Evolutionary conservation across 345 rosid species (phyloP).

Genomic region (Aquilaria yunnanensis): DNA sequence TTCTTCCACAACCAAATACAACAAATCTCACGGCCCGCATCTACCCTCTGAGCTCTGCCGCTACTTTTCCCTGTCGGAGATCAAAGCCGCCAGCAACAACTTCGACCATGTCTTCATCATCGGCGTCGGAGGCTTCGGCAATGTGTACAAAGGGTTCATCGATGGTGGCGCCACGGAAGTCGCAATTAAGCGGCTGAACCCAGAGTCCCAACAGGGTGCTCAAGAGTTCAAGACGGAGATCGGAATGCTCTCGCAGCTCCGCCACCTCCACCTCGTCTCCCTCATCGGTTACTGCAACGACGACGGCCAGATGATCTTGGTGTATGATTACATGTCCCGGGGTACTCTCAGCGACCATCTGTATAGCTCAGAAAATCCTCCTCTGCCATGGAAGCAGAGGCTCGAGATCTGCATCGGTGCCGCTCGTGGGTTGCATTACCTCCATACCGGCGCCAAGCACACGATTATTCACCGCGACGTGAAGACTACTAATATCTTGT

Average conservation of each 20-base stretch:
- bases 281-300: constrained; percentile 48
- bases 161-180: constrained; percentile 35
- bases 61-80: constrained; percentile 34
- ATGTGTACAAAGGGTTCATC: constrained; percentile 37
- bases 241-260: constrained; percentile 45
- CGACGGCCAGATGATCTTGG: constrained; percentile 43
- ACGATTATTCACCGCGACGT: constrained; percentile 16
- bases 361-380: constrained; percentile 18
- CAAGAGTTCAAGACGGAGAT: constrained; percentile 49
- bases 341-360: constrained; percentile 27
- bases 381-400: constrained; percentile 25
- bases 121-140: constrained; percentile 48
- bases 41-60: constrained; percentile 24
- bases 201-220: constrained; percentile 44
- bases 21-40: constrained; percentile 20
- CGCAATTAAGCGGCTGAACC: constrained; percentile 47
- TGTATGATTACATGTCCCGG: constrained; percentile 28
- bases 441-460: constrained; percentile 18
- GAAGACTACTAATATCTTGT: constrained; percentile 9
- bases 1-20: constrained; percentile 17
- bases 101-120: constrained; percentile 34
- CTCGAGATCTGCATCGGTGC: constrained; percentile 28
- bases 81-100: constrained; percentile 39
- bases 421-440: constrained; percentile 27
- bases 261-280: constrained; percentile 46